These are phyloP conservation scores for Nicotiana rustica DNA, from an alignment of 305 asterid species.

Conservation along the genomic window DNA sequence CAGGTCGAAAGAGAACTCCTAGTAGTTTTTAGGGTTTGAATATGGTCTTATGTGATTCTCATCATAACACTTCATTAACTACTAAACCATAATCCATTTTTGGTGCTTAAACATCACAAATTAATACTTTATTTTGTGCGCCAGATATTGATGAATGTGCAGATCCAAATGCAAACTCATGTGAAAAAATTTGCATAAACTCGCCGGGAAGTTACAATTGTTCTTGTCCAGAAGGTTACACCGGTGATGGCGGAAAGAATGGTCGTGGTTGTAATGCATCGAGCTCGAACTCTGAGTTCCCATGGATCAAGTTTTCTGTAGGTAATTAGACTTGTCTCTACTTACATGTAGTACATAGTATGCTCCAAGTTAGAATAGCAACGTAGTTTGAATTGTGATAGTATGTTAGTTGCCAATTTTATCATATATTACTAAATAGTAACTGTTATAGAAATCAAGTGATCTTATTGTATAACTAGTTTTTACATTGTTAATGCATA, in stretches of 20 bases:
- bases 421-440: too few species aligned
- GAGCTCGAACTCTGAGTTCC: conserved; percentile 30
- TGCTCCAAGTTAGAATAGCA: too few species aligned
- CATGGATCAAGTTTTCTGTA: conserved; percentile 43
- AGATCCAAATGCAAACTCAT: conserved; percentile 22
- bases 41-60: too few species aligned
- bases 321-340: conserved; percentile 35
- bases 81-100: too few species aligned
- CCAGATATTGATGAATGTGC: conserved; percentile 46
- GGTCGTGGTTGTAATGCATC: conserved; percentile 37
- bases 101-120: neutral
- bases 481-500: neutral
- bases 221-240: conserved; percentile 38
- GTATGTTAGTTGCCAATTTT: too few species aligned
- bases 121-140: neutral
- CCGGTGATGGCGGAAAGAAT: conserved; percentile 38
- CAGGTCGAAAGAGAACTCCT: too few species aligned
- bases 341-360: neutral
- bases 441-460: too few species aligned
- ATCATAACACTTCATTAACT: too few species aligned
- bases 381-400: neutral
- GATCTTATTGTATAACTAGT: neutral
- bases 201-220: conserved; percentile 37
- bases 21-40: too few species aligned
- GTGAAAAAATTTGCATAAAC: conserved; percentile 35